phyloP scores from a whole-genome alignment of 78 protist genomes.

The Planoprotostelium fungivorum region DNA sequence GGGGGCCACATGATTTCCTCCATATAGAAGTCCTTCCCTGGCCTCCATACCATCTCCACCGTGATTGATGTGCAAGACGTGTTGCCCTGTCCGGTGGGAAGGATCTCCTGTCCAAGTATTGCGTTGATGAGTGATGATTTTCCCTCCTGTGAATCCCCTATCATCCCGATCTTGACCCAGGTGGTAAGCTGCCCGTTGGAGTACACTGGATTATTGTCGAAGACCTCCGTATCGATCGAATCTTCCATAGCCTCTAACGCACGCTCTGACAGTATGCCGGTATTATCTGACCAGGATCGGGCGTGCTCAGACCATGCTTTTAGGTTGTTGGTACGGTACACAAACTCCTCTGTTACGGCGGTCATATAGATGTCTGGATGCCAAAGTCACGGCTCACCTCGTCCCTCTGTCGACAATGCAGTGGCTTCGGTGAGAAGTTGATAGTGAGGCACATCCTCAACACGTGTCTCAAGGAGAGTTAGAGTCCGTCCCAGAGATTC shows the following conservation, averaged over 20 bases:
- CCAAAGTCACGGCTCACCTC: not conserved
- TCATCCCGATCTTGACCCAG: not conserved
- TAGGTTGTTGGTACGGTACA: not conserved
- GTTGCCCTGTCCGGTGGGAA: not conserved
- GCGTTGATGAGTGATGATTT: not conserved
- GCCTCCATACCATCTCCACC: not conserved
- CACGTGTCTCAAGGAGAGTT: not conserved
- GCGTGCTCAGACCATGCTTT: constrained; percentile 2
- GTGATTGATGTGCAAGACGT: not conserved
- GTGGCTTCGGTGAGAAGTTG: not conserved
- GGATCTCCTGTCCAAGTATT: not conserved
- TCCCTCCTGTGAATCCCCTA: not conserved
- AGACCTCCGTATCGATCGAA: not conserved
- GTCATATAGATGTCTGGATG: not conserved
- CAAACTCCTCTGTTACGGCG: not conserved
- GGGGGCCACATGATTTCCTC: not conserved
- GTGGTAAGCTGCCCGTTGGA: not conserved
- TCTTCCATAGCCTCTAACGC: not conserved
- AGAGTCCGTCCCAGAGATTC: not conserved
- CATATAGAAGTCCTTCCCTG: not conserved
- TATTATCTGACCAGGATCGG: not conserved
- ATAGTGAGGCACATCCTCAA: not conserved
- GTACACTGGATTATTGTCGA: not conserved
- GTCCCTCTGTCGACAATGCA: not conserved
- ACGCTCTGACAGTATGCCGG: not conserved